Percentiles rank a stretch among this genome's conserved stretches.
Evolutionary conservation across 2,329 filamentous ascomycete genomes (phyloP).

Genomic region (Uncinocarpus reesii): DNA sequence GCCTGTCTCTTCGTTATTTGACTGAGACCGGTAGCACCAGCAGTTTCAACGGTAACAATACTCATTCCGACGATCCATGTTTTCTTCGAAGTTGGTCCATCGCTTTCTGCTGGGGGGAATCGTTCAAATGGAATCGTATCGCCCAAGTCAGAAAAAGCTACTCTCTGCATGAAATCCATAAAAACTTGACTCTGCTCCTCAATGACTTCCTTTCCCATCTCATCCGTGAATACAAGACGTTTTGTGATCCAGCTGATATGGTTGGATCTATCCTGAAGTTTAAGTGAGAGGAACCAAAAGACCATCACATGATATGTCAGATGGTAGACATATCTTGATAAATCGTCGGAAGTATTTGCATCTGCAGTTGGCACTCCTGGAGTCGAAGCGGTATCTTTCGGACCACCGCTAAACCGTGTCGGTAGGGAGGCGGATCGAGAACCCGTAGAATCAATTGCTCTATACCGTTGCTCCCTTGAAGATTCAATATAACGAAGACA

Average conservation of each 20-base stretch:
- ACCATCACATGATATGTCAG: constrained; percentile 91
- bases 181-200: constrained; percentile 92
- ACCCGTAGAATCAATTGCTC: constrained; percentile 24
- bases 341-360: constrained; percentile 52
- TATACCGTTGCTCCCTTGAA: constrained; percentile 52
- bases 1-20: constrained; percentile 44
- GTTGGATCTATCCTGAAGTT: constrained; percentile 68
- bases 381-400: constrained; percentile 33
- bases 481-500: constrained; percentile 90
- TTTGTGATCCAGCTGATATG: constrained; percentile 86
- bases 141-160: constrained; percentile 73
- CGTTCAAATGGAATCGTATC: constrained; percentile 45
- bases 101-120: constrained; percentile 33
- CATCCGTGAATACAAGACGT: constrained; percentile 67
- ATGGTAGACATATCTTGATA: constrained; percentile 88
- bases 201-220: constrained; percentile 60
- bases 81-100: constrained; percentile 36
- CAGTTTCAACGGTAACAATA: constrained; percentile 43
- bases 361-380: constrained; percentile 25
- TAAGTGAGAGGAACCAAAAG: constrained; percentile 91
- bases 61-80: constrained; percentile 45
- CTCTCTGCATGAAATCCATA: constrained; percentile 87
- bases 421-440: constrained; percentile 28
- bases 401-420: constrained; percentile 36
- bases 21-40: constrained; percentile 38